Evolutionary conservation across 306 rosid genomes (phyloP).

Genomic region (Malus sylvestris): DNA sequence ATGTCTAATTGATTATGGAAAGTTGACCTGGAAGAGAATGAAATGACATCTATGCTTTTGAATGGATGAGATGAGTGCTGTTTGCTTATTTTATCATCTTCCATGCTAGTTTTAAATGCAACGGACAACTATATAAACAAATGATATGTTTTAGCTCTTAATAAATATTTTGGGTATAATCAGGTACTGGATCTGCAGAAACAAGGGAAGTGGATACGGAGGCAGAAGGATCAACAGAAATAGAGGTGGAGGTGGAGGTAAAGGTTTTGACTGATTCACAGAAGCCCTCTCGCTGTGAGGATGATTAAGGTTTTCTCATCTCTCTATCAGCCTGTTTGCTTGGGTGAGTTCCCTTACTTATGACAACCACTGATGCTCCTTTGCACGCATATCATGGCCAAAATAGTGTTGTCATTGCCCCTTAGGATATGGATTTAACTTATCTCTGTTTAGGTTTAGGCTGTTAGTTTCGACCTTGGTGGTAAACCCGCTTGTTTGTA

Average conservation of each 20-base stretch:
- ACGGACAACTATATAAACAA: neutral
- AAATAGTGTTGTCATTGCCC: neutral
- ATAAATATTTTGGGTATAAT: too few species aligned
- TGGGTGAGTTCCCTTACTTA: constrained; percentile 39
- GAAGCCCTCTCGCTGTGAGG: constrained; percentile 29
- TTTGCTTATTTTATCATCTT: neutral
- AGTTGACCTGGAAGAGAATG: neutral
- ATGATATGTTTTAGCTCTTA: neutral
- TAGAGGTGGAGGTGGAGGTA: constrained; percentile 43
- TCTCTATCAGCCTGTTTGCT: constrained; percentile 23
- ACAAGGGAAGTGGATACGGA: constrained; percentile 27
- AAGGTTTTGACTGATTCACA: constrained; percentile 37
- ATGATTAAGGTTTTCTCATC: constrained; percentile 47
- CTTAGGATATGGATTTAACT: neutral
- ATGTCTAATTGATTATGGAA: neutral
- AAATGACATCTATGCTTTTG: neutral
- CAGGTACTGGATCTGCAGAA: constrained; percentile 17
- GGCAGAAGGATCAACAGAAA: constrained; percentile 27
- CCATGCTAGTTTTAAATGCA: neutral
- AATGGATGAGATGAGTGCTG: neutral
- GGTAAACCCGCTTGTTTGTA: neutral
- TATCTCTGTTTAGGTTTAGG: neutral
- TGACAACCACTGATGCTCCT: neutral
- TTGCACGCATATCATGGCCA: neutral
- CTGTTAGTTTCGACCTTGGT: neutral